These are phyloP conservation scores for Isabelozyma pseudorhagii DNA, from an alignment of 805 yeast genomes.

Conservation along the genomic window DNA sequence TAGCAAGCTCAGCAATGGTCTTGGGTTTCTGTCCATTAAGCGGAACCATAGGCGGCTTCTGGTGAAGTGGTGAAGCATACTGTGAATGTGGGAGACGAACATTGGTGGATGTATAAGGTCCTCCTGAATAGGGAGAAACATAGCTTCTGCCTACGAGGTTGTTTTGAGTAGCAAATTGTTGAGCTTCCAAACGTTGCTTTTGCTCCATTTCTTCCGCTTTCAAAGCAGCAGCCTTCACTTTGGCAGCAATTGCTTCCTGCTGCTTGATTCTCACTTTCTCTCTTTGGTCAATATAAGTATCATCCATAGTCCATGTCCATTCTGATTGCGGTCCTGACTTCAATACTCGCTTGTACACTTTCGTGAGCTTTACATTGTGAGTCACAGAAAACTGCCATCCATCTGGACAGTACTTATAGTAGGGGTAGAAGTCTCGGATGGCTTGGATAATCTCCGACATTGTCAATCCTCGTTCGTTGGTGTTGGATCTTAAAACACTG, in stretches of 20 bases:
- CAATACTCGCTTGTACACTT: conserved; percentile 69
- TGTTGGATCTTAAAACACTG: conserved; percentile 66
- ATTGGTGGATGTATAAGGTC: conserved; percentile 10
- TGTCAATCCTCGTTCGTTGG: conserved; percentile 66
- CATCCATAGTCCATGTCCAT: conserved; percentile 93
- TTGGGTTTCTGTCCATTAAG: conserved; percentile 26
- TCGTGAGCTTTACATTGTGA: conserved; percentile 83
- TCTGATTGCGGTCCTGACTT: conserved; percentile 70
- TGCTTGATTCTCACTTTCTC: conserved; percentile 67
- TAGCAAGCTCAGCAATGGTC: conserved; percentile 41
- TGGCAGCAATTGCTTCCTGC: conserved; percentile 60
- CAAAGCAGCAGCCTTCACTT: conserved; percentile 53
- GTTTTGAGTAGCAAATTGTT: conserved; percentile 20
- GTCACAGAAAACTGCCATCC: conserved; percentile 97
- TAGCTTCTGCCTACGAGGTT: conserved; percentile 22
- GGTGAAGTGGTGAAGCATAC: conserved; percentile 17
- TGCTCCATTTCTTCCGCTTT: conserved; percentile 49
- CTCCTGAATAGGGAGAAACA: conserved; percentile 20
- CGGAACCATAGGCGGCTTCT: conserved; percentile 7
- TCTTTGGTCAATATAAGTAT: conserved; percentile 75
- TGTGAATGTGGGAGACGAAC: conserved; percentile 18
- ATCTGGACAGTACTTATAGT: conserved; percentile 88
- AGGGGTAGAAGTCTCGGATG: conserved; percentile 85
- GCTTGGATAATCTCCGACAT: conserved; percentile 73
- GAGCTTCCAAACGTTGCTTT: conserved; percentile 37